Evolutionary conservation across 768 basidiomycete species (phyloP), one percentile per base, ranked within the genome.

Genomic region (Rhodotorula taiwanensis): DNA sequence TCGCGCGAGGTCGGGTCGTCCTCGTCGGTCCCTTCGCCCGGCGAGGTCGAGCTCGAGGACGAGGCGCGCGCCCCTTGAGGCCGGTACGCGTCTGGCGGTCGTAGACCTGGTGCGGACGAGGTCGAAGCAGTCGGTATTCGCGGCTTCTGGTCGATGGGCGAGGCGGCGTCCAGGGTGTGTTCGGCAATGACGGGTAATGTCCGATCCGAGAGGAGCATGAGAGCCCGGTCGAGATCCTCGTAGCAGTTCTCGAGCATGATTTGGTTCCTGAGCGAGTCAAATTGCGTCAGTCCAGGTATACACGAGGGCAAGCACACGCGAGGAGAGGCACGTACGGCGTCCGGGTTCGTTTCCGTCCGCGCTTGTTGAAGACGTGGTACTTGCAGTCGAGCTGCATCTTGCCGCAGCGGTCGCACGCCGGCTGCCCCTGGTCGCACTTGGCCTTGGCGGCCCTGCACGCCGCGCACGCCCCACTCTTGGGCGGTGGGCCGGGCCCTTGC

Each of bases 401-500:
- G 2, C 21, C 13, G 49, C 64, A 65, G 20, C 64, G 14, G 27
- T 14, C 13, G 36, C 64, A 65, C 18, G 9, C 27, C 41, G 62
- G 62, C 53, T 60, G 28, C 5, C 30, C 33, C 39, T 65, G 64
- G 42, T 27, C 45, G 44, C 64, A 65, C 42, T 65, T 65, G 8
- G 64, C 53, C 43, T 65, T 64, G 11, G 57, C 56, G 0, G 25
- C 20, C 16, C 62, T 0, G 33, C 62, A 64, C 9, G 34, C 42
- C 2, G 36, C 20, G 41, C 62, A 64, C 6, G 62, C 62, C 1
- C 62, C 62, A 36, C 57, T 58, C n/a, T 49, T 48, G n/a, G 48
- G 52, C 20, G 56, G 3, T 1, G 52, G 20, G 0, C 27, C 36
- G 0, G 36, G 33, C 1, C 36, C 47, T 23, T 64, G 62, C 14